Conservation (phyloP, 2,329 filamentous ascomycete genomes). For the Arthrobotrys megalospora region DNA sequence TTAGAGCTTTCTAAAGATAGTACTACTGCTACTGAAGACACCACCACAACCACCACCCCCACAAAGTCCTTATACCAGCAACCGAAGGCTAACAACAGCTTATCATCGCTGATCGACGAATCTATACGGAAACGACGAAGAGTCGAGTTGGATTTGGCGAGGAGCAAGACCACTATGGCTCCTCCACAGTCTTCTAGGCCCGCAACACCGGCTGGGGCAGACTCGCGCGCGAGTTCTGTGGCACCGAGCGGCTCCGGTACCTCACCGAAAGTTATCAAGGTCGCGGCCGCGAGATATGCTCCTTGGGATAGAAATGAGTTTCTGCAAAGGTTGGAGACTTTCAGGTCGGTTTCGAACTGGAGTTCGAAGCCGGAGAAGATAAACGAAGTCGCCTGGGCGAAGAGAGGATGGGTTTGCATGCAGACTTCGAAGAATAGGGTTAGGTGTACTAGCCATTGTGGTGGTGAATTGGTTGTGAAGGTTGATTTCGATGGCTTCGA, state of each 20-base stretch:
- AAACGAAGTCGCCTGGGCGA: constrained; percentile 94
- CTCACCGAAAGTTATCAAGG: constrained; percentile 56
- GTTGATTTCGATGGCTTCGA: constrained; percentile 73
- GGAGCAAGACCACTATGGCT: constrained; percentile 20
- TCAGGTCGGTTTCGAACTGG: constrained; percentile 92
- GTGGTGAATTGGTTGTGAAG: constrained; percentile 86
- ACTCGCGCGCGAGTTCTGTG: constrained; percentile 45
- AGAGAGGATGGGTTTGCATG: constrained; percentile 89
- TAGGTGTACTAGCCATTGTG: constrained; percentile 83
- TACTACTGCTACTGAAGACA: constrained; percentile 5
- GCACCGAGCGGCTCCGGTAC: constrained; percentile 22
- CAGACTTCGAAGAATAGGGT: constrained; percentile 81
- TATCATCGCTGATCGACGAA: constrained; percentile 57
- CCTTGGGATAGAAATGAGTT: constrained; percentile 89
- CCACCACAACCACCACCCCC: neutral
- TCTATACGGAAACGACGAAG: constrained; percentile 54
- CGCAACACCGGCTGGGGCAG: constrained; percentile 22
- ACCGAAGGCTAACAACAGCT: constrained; percentile 41
- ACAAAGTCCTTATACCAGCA: constrained; percentile 55
- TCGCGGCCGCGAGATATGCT: constrained; percentile 77
- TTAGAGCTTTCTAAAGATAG: constrained; percentile 25
- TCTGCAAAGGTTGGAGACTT: constrained; percentile 84
- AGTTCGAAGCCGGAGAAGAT: constrained; percentile 89
- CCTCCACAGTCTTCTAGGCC: constrained; percentile 36
- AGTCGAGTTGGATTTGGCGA: constrained; percentile 38